Evolutionary conservation across 305 asterid genomes (phyloP), one percentile per base, ranked within the genome.

Genomic region (Plantago coronopus): DNA sequence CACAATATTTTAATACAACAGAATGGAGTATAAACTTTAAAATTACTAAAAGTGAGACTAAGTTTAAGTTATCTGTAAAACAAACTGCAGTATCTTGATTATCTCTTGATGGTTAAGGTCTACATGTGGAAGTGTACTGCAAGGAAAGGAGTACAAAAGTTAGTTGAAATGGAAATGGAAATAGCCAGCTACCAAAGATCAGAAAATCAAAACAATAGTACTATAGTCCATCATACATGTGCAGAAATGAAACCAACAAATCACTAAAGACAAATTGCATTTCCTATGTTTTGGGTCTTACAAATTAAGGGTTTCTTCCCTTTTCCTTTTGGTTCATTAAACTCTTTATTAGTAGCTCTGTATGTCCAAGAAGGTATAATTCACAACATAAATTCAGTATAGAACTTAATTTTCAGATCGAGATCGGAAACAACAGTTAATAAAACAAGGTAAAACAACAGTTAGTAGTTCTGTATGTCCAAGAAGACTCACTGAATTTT

Each of bases 41-140:
- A n/a, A n/a, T n/a, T 14, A 55, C 34, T 17, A 44, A 0, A 62
- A 17, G 21, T 21, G n/a, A 7, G 4, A 23, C n/a, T 50, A 20
- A 20, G 14, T 2, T 3, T 31, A 54, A 25, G 45, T 16, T 23
- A 11, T 19, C 19, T n/a, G 3, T 22, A 45, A 18, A 19, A 31
- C 48, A 60, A 54, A 67, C n/a, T n/a, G n/a, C n/a, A n/a, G n/a
- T n/a, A n/a, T n/a, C n/a, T n/a, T n/a, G n/a, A n/a, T n/a, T n/a
- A n/a, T n/a, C n/a, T n/a, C n/a, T n/a, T n/a, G n/a, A n/a, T n/a
- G 57, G 71, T 76, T 46, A 15, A 16, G 63, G 51, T 60, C 62
- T 60, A 63, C 85, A 74, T 68, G 83, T 76, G 83, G 73, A 66
- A 23, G 37, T 47, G n/a, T n/a, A n/a, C n/a, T n/a, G n/a, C n/a